A percentile compares a stretch with the other conserved stretches of the same genome.
These are phyloP conservation scores for Lentinula sp. DNA, from an alignment of 768 basidiomycete genomes.

Conservation along the genomic window DNA sequence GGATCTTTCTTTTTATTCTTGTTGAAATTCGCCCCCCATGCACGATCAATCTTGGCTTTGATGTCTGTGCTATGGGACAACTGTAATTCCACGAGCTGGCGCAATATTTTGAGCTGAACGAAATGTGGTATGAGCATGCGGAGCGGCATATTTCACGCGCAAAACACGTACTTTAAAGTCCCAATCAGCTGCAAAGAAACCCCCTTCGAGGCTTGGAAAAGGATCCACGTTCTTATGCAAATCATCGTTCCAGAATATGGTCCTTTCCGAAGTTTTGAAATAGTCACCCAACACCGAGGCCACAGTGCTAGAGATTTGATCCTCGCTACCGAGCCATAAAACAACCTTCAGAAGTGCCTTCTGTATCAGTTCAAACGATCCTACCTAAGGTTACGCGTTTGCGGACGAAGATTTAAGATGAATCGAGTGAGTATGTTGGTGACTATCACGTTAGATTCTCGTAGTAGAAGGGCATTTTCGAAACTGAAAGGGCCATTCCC, in stretches of 20 bases:
- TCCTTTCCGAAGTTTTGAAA: constrained; percentile 67
- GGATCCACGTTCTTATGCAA: constrained; percentile 66
- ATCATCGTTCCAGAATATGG: constrained; percentile 77
- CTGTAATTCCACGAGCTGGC: constrained; percentile 82
- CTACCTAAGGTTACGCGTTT: constrained; percentile 87
- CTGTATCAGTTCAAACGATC: constrained; percentile 27
- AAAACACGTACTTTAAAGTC: constrained; percentile 62
- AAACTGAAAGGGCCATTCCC: constrained; percentile 43
- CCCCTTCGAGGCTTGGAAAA: constrained; percentile 56
- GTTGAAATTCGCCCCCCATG: constrained; percentile 80
- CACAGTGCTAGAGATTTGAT: constrained; percentile 77
- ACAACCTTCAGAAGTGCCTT: constrained; percentile 16
- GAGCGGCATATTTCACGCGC: constrained; percentile 13
- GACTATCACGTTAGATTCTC: constrained; percentile 67
- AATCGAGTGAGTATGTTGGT: constrained; percentile 70
- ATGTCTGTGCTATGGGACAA: constrained; percentile 63
- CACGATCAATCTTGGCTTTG: constrained; percentile 71
- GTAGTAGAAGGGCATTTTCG: constrained; percentile 71
- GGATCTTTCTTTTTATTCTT: constrained; percentile 80
- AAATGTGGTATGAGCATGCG: constrained; percentile 11
- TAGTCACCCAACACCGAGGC: constrained; percentile 63
- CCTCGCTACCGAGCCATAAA: constrained; percentile 47
- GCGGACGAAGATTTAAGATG: constrained; percentile 76
- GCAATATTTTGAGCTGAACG: constrained; percentile 70
- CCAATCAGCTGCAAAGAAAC: constrained; percentile 80